Percentiles rank a stretch among this genome's conserved stretches.
These are phyloP conservation scores for Boletales sp. DNA, from an alignment of 768 basidiomycete species.

Conservation along the genomic window DNA sequence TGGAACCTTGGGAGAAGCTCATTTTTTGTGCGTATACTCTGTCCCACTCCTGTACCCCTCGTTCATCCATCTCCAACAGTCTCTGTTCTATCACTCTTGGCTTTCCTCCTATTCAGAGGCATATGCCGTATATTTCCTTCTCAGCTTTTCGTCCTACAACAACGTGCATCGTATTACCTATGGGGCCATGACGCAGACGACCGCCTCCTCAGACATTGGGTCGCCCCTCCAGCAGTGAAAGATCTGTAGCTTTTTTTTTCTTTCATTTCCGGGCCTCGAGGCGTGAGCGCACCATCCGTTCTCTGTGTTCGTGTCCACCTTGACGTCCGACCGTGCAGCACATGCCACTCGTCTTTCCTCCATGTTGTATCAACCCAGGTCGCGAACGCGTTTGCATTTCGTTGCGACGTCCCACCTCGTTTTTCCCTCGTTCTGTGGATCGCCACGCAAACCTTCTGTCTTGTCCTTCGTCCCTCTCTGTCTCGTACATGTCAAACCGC, in stretches of 20 bases:
- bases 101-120: slow-evolving; percentile 47
- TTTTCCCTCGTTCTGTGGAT: too few relatives aligned
- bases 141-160: slow-evolving; percentile 49
- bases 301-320: background rate
- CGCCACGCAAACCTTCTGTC: background rate
- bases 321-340: slow-evolving; percentile 3
- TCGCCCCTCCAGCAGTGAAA: slow-evolving; percentile 23
- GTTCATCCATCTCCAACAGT: slow-evolving; percentile 28
- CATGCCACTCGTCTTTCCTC: background rate
- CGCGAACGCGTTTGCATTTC: too few relatives aligned
- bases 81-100: slow-evolving; percentile 36
- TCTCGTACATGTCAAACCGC: background rate
- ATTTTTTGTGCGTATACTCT: slow-evolving; percentile 46
- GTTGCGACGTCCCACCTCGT: too few relatives aligned
- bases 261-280: background rate
- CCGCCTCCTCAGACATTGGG: slow-evolving; percentile 19
- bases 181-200: slow-evolving; percentile 46
- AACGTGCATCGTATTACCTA: slow-evolving; percentile 59
- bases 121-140: slow-evolving; percentile 55
- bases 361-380: slow-evolving; percentile 9
- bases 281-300: slow-evolving; percentile 6
- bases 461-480: background rate
- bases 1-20: slow-evolving; percentile 70
- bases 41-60: background rate
- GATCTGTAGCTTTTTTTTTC: slow-evolving; percentile 15